Base-by-base conservation (phyloP, 1,139 yeast species). In the Casaregolazyma suthepensis region DNA sequence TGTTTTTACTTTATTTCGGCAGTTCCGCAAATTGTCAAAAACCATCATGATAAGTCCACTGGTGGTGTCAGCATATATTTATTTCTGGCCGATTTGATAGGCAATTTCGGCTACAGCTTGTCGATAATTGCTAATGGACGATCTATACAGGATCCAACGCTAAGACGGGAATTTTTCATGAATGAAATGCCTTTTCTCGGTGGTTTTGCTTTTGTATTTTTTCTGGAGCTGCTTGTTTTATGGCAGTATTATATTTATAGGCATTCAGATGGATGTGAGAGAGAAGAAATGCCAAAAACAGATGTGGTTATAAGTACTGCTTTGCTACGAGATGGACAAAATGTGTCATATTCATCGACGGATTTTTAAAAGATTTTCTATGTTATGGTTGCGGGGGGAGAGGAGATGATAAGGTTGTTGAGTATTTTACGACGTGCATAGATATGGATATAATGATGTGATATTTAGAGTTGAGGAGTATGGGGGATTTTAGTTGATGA, bases 41-140 rank as follows among this genome's bases (percentile, higher is more conserved):
- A 90, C 69, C 82, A 83, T 66, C 64, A 72, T 54, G 72, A 91
- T 48, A 83, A 84, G 62, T 83, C 96, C 7, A 91, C 95, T 0
- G 85, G 83, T n/a, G 96, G 96, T 3, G 75, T 90, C 3, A 85
- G 96, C 10, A 84, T 93, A 6, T 73, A 86, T 49, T 72, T 89
- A 46, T 88, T 90, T 64, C 77, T 81, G 7, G 83, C 93, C 29
- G 95, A 95, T 2, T 72, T 89, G 50, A 57, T 81, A 43, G 94
- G 96, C 5, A 88, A 88, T 65, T 57, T 84, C 5, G 80, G 87
- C 10, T 90, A 90, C 67, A 80, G 93, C 0, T 59, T 83, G 12
- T 85, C 95, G 1, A 83, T 90, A 20, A 62, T 87, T 19, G 57
- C 60, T 13, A 61, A 73, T 69, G 66, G 74, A 42, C 57, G 54